These are phyloP conservation scores for Hymenoscyphus fructigenus DNA, from an alignment of 2,329 filamentous ascomycete species.

Conservation along the genomic window DNA sequence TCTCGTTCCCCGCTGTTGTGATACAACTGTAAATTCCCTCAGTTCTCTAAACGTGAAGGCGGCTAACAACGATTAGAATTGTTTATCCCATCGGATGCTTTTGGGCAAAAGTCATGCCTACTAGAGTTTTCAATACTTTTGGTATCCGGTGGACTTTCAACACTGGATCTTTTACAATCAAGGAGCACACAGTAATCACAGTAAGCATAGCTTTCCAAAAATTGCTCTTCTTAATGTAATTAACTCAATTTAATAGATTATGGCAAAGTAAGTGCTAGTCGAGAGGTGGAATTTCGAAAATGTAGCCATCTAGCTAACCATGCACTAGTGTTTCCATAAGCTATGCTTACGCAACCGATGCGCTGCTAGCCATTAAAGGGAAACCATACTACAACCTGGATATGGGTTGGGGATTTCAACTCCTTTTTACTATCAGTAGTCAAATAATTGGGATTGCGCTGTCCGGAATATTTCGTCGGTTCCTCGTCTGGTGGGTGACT, in stretches of 20 bases:
- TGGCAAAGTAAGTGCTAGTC: constrained; percentile 21
- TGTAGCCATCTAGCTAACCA: constrained; percentile 1
- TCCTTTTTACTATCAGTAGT: constrained; percentile 59
- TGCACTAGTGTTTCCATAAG: constrained; percentile 33
- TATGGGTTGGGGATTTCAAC: constrained; percentile 58
- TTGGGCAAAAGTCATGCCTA: constrained; percentile 43
- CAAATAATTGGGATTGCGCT: constrained; percentile 63
- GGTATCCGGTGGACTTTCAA: constrained; percentile 58
- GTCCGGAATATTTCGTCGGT: constrained; percentile 58
- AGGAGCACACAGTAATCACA: constrained; percentile 67
- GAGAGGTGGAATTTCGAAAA: background rate
- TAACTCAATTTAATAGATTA: constrained; percentile 16
- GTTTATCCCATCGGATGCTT: constrained; percentile 24
- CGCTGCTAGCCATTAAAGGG: constrained; percentile 63
- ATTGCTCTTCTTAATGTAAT: constrained; percentile 36
- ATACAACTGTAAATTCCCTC: constrained; percentile 52
- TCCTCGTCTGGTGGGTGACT: constrained; percentile 49
- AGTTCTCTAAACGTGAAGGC: too few relatives aligned
- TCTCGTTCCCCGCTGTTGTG: constrained; percentile 31
- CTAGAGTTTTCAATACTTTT: constrained; percentile 42
- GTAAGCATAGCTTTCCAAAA: constrained; percentile 37
- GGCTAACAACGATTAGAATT: constrained; percentile 4
- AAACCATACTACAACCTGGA: constrained; percentile 62
- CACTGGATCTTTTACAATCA: constrained; percentile 67
- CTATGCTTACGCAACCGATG: constrained; percentile 66